Evolutionary conservation across 192 early-diverging fungal species (phyloP).

Genomic region (Mortierella antarctica): DNA sequence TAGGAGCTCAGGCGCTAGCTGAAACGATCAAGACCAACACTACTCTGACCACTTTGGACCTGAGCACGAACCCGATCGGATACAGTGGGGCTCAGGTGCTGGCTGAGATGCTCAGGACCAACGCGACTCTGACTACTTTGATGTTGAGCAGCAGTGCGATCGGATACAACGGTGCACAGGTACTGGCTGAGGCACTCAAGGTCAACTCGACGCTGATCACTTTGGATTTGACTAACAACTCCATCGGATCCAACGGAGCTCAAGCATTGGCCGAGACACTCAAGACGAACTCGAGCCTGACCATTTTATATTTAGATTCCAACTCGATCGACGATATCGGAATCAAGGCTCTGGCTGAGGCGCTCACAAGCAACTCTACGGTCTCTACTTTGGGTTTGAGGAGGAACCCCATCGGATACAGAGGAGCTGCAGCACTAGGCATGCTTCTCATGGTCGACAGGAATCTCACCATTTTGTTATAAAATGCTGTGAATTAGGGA

Average conservation of each 20-base stretch:
- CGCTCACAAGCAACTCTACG: too few species aligned
- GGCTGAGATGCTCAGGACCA: neutral
- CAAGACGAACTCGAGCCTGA: constrained; percentile 6
- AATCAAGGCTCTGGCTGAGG: too few species aligned
- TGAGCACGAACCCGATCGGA: neutral
- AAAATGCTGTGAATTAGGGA: too few species aligned
- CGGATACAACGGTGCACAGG: neutral
- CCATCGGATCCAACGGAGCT: constrained; percentile 2
- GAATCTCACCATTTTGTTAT: too few species aligned
- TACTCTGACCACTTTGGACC: neutral
- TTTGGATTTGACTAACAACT: neutral
- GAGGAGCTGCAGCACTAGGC: too few species aligned
- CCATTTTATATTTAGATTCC: neutral
- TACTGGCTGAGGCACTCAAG: constrained; percentile 9
- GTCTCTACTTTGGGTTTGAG: too few species aligned
- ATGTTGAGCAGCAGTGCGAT: neutral
- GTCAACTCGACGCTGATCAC: constrained; percentile 5
- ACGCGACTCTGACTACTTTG: constrained; percentile 4
- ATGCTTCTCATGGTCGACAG: too few species aligned
- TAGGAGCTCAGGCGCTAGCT: neutral
- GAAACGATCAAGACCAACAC: neutral
- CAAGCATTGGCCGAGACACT: constrained; percentile 3
- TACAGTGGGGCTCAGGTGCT: neutral
- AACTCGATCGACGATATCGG: neutral
- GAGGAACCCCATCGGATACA: neutral